phyloP scores from a whole-genome alignment of 1,284 basidiomycete genomes.

The Trametes polyzona region DNA sequence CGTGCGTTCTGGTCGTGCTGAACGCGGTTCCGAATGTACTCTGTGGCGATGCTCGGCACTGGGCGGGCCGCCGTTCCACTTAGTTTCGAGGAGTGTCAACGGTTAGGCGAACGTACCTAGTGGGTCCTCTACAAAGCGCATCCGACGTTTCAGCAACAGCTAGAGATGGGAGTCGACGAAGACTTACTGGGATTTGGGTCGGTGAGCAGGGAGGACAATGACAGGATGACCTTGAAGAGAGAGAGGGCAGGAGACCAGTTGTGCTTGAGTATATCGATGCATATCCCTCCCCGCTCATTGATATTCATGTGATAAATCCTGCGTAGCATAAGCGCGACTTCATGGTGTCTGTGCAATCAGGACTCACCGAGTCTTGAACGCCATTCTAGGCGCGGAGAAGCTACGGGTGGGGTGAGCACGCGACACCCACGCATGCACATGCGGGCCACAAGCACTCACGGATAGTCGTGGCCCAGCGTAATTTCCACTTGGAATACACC shows the following conservation, averaged over 20 bases:
- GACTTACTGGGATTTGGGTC: constrained; percentile 84
- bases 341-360: not conserved
- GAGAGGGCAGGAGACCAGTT: constrained; percentile 93
- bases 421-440: not conserved
- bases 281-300: constrained; percentile 72
- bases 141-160: not conserved
- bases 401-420: constrained; percentile 42
- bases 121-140: constrained; percentile 61
- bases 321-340: not conserved
- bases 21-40: constrained; percentile 65
- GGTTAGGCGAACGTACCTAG: constrained; percentile 49
- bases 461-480: constrained; percentile 76
- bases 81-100: not conserved
- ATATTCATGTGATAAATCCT: constrained; percentile 96
- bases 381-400: constrained; percentile 82
- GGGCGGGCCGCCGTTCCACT: not conserved
- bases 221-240: constrained; percentile 89
- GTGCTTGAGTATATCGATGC: constrained; percentile 84
- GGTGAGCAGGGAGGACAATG: constrained; percentile 83
- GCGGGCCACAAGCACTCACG: constrained; percentile 58
- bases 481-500: constrained; percentile 83
- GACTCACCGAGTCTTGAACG: constrained; percentile 73
- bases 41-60: constrained; percentile 77
- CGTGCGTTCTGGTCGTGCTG: constrained; percentile 68
- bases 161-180: not conserved